Evolutionary conservation across 371 early-diverging fungal genomes (phyloP), one percentile per base, ranked within the genome.

Genomic region (Apophysomyces sp.): DNA sequence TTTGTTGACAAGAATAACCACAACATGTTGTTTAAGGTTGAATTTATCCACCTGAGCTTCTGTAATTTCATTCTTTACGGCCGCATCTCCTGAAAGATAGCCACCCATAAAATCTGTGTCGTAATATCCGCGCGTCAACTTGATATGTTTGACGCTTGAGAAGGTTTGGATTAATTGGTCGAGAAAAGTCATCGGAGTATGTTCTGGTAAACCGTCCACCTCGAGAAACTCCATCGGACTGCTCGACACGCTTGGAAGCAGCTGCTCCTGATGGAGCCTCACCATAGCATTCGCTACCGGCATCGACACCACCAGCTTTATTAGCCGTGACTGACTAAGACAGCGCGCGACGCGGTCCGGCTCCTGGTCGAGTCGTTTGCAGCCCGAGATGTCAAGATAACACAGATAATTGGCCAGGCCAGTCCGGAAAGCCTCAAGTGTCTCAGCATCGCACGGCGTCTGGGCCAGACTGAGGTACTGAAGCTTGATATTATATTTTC

Each of bases 401-500:
- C 52, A 53, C 11, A 71, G 52, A 52, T 59, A 55, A 4, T 62
- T 64, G 6, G 65, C 52, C 2, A 64, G 27, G 3, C 58, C 58
- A 15, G 36, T 32, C 18, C 61, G 29, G 28, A 67, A 62, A 8
- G 21, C 49, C 6, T 30, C 34, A 9, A 60, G 39, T 4, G 57
- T 57, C 0, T 51, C 49, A 0, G 39, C 36, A 2, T 53, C 26
- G 24, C 58, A 54, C 5, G 41, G 28, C 15, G 63, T 68, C 12
- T 54, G 12, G 28, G 65, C 64, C 12, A 71, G 15, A 15, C 61
- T 57, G 27, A 71, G 62, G 21, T 60, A 66, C 16, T 53, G 49
- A 11, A 71, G 30, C 29, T 71, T 58, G 55, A 63, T 58, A 49
- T 65, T 65, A 41, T 66, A 67, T 26, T 65, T 62, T 1, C 69